A percentile compares a stretch with the other conserved stretches of the same genome.
These are phyloP conservation scores for Phyllosticta capitalensis DNA, from an alignment of 2,329 filamentous ascomycete genomes.

Conservation along the genomic window DNA sequence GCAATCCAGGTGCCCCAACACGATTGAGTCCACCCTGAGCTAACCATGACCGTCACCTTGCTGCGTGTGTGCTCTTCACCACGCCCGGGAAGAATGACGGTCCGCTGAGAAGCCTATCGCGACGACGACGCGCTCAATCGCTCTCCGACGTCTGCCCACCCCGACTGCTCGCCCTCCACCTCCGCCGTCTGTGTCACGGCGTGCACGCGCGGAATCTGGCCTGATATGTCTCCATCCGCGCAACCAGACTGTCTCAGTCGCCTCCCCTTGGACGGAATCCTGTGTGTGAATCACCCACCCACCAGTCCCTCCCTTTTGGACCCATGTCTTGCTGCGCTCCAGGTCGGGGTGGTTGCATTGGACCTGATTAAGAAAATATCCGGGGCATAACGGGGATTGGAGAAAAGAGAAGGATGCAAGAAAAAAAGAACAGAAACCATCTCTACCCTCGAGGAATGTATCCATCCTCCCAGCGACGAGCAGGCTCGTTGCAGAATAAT, in stretches of 20 bases:
- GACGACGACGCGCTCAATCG: slow-evolving; percentile 1
- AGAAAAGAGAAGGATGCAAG: neutral
- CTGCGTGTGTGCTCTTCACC: neutral
- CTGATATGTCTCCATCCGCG: slow-evolving; percentile 4
- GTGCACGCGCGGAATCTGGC: neutral
- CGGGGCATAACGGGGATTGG: neutral
- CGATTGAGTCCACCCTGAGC: neutral
- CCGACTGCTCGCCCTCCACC: neutral
- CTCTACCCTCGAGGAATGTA: neutral
- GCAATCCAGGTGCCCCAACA: neutral
- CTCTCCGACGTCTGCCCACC: neutral
- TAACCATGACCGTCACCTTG: slow-evolving; percentile 6
- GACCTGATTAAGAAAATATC: neutral
- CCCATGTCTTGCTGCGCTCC: slow-evolving; percentile 1
- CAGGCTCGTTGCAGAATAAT: neutral
- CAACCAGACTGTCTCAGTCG: slow-evolving; percentile 10
- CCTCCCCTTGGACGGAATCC: slow-evolving; percentile 6
- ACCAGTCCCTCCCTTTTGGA: slow-evolving; percentile 1
- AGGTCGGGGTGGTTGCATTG: neutral
- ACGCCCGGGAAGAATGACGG: slow-evolving; percentile 6
- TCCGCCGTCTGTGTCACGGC: neutral
- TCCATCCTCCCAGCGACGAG: neutral
- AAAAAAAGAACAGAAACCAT: neutral
- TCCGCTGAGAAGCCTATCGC: slow-evolving; percentile 3
- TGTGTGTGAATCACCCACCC: slow-evolving; percentile 7